phyloP scores from a whole-genome alignment of 768 basidiomycete species.

The Mycena venus region DNA sequence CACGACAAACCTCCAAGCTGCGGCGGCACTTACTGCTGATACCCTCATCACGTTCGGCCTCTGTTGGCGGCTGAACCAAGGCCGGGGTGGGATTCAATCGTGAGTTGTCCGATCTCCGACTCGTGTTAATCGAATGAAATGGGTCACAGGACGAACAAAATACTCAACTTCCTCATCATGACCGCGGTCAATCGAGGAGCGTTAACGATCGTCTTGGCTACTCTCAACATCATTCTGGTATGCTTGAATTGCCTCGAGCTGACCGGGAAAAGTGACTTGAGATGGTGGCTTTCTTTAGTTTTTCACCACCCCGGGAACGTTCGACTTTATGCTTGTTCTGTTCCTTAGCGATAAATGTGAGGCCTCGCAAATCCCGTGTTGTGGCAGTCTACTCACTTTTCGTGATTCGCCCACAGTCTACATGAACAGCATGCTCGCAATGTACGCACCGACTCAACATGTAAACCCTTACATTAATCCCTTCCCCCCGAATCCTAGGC shows the following conservation, averaged over 20 bases:
- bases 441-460: background rate
- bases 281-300: background rate
- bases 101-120: no score
- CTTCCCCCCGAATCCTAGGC: background rate
- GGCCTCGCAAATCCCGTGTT: background rate
- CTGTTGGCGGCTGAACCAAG: slow-evolving; percentile 11
- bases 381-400: background rate
- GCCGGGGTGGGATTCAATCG: slow-evolving; percentile 13
- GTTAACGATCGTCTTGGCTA: slow-evolving; percentile 5
- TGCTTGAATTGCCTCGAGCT: background rate
- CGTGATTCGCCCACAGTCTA: background rate
- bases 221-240: slow-evolving; percentile 11
- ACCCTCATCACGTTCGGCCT: slow-evolving; percentile 6
- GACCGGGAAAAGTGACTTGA: background rate
- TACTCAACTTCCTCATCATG: slow-evolving; percentile 23
- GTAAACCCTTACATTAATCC: background rate
- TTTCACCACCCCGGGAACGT: background rate
- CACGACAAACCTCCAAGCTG: no score
- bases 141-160: no score
- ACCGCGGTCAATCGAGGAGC: slow-evolving; percentile 17
- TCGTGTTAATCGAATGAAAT: no score
- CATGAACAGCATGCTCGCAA: no score
- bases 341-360: slow-evolving; percentile 15
- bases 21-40: no score
- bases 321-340: slow-evolving; percentile 21